Base-by-base conservation (phyloP, 805 yeast genomes). In the Teunomyces lycoperdinae region DNA sequence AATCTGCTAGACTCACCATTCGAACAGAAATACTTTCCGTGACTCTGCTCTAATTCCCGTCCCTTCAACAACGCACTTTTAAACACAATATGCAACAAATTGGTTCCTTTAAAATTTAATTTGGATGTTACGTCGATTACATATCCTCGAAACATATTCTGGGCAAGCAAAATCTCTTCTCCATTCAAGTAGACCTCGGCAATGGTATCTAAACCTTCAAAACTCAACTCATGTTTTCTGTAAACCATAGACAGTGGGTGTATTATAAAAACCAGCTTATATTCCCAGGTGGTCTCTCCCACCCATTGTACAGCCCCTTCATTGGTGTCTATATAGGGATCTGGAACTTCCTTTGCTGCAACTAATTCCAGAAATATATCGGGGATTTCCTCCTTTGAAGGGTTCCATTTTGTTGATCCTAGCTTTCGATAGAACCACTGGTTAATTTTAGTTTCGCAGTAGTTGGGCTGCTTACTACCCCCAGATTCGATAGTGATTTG, bases 301-400 rank as follows among this genome's bases (percentile, higher is more conserved):
- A 78, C 75, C 82, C 82, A 79, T 58, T 77, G 81, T 8, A 76
- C 73, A 4, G 52, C 48, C 14, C 57, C 57, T 51, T 76, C 82
- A 51, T 77, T 77, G 48, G 56, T 51, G 50, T 75, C 76, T 2
- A 63, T 28, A 50, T 73, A 75, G 0, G 82, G 83, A 51, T 78
- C 78, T 3, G 72, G 70, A 28, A 78, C 76, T 35, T 60, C 27
- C 17, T 5, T 10, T 3, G 30, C 11, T 3, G 41, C 10, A 10
- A 38, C 4, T 13, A 38, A 38, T 11, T 38, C 41, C 41, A 38
- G 41, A 11, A 38, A 38, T 11, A 38, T 38, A 3, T 38, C 41
- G 11, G 41, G 41, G 4, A n/a, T 8, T 7, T 10, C 9, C 9
- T 26, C 7, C 7, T 29, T 24, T 0, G 30, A 38, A 20, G 17